A percentile compares a stretch with the other conserved stretches of the same genome.
Evolutionary conservation across 2,329 filamentous ascomycete species (phyloP).

Genomic region (Verticillium tricorpus): DNA sequence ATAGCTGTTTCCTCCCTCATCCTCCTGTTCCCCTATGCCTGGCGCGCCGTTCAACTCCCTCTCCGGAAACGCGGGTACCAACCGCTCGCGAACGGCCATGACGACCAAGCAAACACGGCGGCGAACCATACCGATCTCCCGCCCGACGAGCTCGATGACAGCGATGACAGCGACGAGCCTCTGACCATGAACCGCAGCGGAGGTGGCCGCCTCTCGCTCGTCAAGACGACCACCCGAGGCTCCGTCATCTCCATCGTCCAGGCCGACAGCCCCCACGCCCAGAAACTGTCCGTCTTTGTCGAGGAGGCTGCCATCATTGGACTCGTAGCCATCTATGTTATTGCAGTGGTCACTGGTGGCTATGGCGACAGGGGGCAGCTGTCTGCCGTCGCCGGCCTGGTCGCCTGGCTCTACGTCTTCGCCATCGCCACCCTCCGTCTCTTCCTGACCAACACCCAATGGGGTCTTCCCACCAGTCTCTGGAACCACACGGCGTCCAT

Average conservation of each 20-base stretch:
- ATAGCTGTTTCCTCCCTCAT: slow-evolving; percentile 66
- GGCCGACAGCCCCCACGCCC: slow-evolving; percentile 70
- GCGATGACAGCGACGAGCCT: slow-evolving; percentile 54
- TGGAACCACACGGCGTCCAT: slow-evolving; percentile 92
- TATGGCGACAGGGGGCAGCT: slow-evolving; percentile 55
- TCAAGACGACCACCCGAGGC: slow-evolving; percentile 57
- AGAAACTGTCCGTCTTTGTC: slow-evolving; percentile 63
- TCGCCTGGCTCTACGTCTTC: slow-evolving; percentile 78
- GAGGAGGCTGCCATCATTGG: slow-evolving; percentile 73
- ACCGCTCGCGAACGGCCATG: slow-evolving; percentile 36
- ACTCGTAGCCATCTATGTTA: slow-evolving; percentile 64
- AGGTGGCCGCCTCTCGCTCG: slow-evolving; percentile 52
- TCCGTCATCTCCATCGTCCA: slow-evolving; percentile 60
- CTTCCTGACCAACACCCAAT: slow-evolving; percentile 60
- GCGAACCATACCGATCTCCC: slow-evolving; percentile 49
- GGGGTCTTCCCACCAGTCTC: slow-evolving; percentile 60
- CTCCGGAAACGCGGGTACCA: slow-evolving; percentile 52
- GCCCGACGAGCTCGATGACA: slow-evolving; percentile 38
- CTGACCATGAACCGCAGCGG: slow-evolving; percentile 51
- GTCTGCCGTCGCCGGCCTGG: slow-evolving; percentile 62
- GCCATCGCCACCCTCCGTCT: slow-evolving; percentile 69
- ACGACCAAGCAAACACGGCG: slow-evolving; percentile 30
- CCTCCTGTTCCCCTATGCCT: slow-evolving; percentile 55
- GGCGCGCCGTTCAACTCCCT: slow-evolving; percentile 40
- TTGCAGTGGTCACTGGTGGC: slow-evolving; percentile 55